Evolutionary conservation across 2,329 filamentous ascomycete genomes (phyloP), one percentile per base, ranked within the genome.

Genomic region (Penicillium nordicum): DNA sequence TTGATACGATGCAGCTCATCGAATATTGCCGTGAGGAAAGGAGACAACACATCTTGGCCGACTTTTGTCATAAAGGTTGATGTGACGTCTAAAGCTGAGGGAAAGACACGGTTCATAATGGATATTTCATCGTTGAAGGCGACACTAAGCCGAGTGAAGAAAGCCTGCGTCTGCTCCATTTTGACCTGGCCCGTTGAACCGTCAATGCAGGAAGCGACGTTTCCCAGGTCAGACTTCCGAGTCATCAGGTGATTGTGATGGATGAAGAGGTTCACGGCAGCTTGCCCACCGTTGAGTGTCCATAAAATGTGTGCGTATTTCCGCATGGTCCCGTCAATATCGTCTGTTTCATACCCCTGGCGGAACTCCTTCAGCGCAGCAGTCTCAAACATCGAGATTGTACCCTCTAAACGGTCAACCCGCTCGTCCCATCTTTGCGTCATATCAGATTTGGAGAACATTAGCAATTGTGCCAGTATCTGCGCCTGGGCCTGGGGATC

Each of bases 351-450:
- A 63, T 95, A 96, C 4, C 91, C 94, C 68, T 94, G 89, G 73
- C 95, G 89, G 64, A 99, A 99, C 72, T 99, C 94, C 47, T 89
- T 84, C 50, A 97, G 77, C 4, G 95, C 92, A 4, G 92, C 92
- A 55, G 88, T 92, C 75, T 97, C 93, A 67, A 99, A 99, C 57
- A 94, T 87, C 37, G 82, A 82, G 62, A 88, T 84, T 82, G 95
- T 92, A 25, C 81, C 83, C 37, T 84, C 79, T 21, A 99, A 78
- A 68, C 88, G 89, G 59, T 88, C 85, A 66, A 89, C 84, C 42
- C 93, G 80, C 63, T 85, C 80, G 46, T 78, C 74, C 80, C 88
- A 92, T 1, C 91, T 92, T 55, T 88, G 78, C 0, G 90, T 82
- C 78, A 84, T 89, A 72, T 99, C 94, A 68, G 89, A 91, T 67